Conservation (phyloP, 192 early-diverging fungal genomes). For the Coemansia reversa region DNA sequence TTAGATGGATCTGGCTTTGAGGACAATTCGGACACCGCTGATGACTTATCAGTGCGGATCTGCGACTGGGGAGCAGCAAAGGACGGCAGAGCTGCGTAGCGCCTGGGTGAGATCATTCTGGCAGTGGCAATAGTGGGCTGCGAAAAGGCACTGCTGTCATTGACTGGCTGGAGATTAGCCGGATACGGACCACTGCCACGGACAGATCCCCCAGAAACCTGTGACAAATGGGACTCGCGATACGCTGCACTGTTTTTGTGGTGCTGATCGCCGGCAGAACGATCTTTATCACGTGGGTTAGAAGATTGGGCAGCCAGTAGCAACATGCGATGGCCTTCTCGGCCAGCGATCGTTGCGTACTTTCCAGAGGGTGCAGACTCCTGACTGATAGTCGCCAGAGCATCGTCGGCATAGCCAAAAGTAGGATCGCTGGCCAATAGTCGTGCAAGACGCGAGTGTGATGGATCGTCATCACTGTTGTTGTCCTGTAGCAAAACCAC, state of each 20-base stretch:
- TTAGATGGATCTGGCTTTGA: not conserved
- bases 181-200: not conserved
- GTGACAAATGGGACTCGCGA: not conserved
- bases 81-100: slow-evolving; percentile 27
- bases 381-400: not conserved
- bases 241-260: slow-evolving; percentile 1
- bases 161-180: not conserved
- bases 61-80: slow-evolving; percentile 13
- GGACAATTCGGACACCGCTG: not conserved
- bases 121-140: slow-evolving; percentile 31
- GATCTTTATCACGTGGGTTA: slow-evolving; percentile 3
- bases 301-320: not conserved
- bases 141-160: slow-evolving; percentile 19
- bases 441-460: not conserved
- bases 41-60: not conserved
- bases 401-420: not conserved
- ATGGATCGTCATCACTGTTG: slow-evolving; percentile 1
- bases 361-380: not conserved
- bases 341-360: slow-evolving; percentile 1
- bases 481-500: not conserved
- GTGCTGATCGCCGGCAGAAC: slow-evolving; percentile 6
- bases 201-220: not conserved
- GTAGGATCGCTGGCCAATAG: slow-evolving; percentile 4
- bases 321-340: not conserved
- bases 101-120: slow-evolving; percentile 33